These are phyloP conservation scores for Pestalotiopsis sp. DNA, from an alignment of 2,329 filamentous ascomycete species.

Conservation along the genomic window DNA sequence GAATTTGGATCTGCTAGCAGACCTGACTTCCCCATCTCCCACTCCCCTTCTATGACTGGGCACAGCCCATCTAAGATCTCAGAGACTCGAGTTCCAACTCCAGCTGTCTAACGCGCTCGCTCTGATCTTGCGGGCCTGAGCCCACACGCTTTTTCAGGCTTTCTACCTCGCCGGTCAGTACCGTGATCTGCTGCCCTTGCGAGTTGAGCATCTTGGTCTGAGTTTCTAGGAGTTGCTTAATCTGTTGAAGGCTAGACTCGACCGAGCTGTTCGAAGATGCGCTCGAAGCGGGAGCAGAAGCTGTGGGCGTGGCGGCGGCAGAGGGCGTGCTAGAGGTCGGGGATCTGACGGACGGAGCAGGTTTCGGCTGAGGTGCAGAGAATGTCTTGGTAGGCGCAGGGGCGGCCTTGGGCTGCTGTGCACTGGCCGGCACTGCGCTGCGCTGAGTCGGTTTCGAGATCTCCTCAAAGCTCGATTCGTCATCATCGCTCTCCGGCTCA, in stretches of 20 bases:
- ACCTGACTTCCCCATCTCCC: neutral
- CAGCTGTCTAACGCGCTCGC: constrained; percentile 67
- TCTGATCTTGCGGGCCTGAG: constrained; percentile 62
- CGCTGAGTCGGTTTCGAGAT: constrained; percentile 75
- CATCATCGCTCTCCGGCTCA: constrained; percentile 60
- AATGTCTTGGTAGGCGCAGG: constrained; percentile 34
- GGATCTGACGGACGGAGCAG: constrained; percentile 45
- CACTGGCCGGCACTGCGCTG: constrained; percentile 34
- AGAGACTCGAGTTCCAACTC: constrained; percentile 69
- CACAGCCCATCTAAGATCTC: constrained; percentile 46
- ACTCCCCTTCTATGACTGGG: neutral
- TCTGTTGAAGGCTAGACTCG: constrained; percentile 71
- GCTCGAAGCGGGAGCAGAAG: constrained; percentile 39
- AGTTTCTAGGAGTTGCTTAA: constrained; percentile 75
- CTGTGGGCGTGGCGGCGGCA: constrained; percentile 29
- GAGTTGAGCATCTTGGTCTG: constrained; percentile 77
- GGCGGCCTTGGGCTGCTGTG: constrained; percentile 24
- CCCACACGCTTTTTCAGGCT: constrained; percentile 77
- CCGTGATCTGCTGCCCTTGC: constrained; percentile 76
- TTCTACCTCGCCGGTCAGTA: constrained; percentile 74
- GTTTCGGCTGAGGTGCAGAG: constrained; percentile 44
- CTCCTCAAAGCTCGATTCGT: constrained; percentile 85
- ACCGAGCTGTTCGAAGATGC: constrained; percentile 45
- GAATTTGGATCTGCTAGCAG: neutral
- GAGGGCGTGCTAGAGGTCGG: constrained; percentile 35